These are phyloP conservation scores for Arthrinium phaeospermum DNA, from an alignment of 2,329 filamentous ascomycete species.

Conservation along the genomic window DNA sequence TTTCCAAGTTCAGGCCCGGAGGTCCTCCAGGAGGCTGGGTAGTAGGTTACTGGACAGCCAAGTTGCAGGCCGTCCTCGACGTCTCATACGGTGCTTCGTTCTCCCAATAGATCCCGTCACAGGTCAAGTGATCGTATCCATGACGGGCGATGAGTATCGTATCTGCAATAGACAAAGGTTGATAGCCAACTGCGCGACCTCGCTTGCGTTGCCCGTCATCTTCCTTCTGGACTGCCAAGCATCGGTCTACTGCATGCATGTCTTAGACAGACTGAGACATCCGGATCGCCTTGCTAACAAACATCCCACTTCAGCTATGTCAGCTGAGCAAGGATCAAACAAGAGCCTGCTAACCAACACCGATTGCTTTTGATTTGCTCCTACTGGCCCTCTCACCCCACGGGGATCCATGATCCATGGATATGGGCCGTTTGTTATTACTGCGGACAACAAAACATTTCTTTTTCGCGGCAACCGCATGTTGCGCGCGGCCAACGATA, in stretches of 20 bases:
- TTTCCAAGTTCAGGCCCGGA: neutral
- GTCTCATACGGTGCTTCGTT: neutral
- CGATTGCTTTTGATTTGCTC: conserved; percentile 12
- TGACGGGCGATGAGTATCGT: conserved; percentile 6
- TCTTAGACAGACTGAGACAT: conserved; percentile 23
- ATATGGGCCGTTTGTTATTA: neutral
- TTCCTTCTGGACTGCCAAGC: conserved; percentile 12
- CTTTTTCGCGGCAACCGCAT: neutral
- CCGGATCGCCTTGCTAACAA: conserved; percentile 20
- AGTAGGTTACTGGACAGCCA: neutral
- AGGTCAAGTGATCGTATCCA: conserved; percentile 5
- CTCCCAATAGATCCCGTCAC: neutral
- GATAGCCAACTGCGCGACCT: conserved; percentile 17
- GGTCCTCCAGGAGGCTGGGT: neutral
- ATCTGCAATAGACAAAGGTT: neutral
- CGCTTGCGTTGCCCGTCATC: conserved; percentile 17
- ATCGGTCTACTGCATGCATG: conserved; percentile 24
- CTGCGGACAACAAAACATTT: neutral
- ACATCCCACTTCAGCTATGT: conserved; percentile 22
- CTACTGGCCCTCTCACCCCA: neutral
- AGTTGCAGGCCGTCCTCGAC: neutral
- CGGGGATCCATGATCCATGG: conserved; percentile 6
- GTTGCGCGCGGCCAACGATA: neutral
- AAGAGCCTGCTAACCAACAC: neutral
- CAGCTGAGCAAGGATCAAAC: conserved; percentile 23